Evolutionary conservation across 2,329 filamentous ascomycete species (phyloP), one percentile per base, ranked within the genome.

Genomic region (Aspergillus novoparasiticus): DNA sequence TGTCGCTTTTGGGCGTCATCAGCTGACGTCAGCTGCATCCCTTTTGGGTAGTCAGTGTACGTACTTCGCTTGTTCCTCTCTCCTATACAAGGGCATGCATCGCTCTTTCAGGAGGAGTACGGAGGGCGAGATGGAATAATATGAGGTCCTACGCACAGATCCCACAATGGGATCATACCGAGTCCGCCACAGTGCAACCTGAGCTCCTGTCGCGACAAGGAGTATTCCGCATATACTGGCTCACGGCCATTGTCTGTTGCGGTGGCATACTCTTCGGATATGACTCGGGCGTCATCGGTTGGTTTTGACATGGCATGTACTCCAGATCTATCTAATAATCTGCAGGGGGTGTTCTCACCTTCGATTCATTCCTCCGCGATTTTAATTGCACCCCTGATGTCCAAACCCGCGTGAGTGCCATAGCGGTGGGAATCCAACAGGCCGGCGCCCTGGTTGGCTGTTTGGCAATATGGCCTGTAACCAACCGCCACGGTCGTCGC

Each of bases 361-460:
- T 84, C 36, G 59, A 72, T 12, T 80, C 80, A 3, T 84, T 82
- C 68, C 71, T 79, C 48, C 65, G 73, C 53, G 80, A 81, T 63
- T 83, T 82, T 63, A 64, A 71, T 21, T 82, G 80, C 66, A 74
- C 74, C n/a, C 71, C 73, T 12, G 69, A 70, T 4, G 69, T 81
- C 51, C 74, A 78, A 62, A 83, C 82, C 1, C 72, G 75, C 14
- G 75, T 82, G 54, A 83, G 80, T 63, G 78, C 82, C 11, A 80
- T 85, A 43, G 80, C 82, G 45, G 82, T 85, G 10, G 80, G 81
- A 2, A 80, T 85, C 21, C 82, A 85, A 59, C 83, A 85, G 64
- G 80, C 83, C 10, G 84, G 83, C 28, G 83, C 83, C 39, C 83
- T 86, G 63, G 79, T 83, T 32, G 83, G 83, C 26, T 84, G 83